Conservation (phyloP, 306 rosid genomes). For the Acacia crassicarpa region DNA sequence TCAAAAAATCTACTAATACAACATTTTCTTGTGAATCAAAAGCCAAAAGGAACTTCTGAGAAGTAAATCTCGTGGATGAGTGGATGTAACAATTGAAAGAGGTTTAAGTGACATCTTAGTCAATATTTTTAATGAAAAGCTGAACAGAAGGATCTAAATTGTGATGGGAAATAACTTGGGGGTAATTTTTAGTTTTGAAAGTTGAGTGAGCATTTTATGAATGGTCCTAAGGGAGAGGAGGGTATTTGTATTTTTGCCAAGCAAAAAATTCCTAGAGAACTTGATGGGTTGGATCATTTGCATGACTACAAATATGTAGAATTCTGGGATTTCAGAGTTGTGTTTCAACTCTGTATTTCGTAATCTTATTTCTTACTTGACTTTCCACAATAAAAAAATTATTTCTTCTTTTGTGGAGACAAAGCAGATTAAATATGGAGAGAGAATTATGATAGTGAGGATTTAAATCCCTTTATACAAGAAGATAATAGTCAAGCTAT, state of each 20-base stretch:
- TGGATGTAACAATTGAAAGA: neutral
- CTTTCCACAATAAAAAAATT: neutral
- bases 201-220: neutral
- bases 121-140: neutral
- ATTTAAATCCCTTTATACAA: neutral
- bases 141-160: neutral
- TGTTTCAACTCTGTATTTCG: neutral
- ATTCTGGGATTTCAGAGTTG: neutral
- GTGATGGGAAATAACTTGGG: neutral
- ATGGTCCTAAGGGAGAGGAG: neutral
- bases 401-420: neutral
- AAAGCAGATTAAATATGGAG: neutral
- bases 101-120: neutral
- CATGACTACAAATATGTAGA: neutral
- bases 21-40: neutral
- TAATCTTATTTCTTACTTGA: neutral
- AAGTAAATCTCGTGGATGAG: neutral
- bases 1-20: neutral
- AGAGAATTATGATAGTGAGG: neutral
- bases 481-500: neutral
- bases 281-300: neutral
- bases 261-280: neutral
- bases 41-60: neutral
- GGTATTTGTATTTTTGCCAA: neutral
- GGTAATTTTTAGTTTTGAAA: neutral